Base-by-base conservation (phyloP, 352 stramenopile species). In the Pythium dissotocum region DNA sequence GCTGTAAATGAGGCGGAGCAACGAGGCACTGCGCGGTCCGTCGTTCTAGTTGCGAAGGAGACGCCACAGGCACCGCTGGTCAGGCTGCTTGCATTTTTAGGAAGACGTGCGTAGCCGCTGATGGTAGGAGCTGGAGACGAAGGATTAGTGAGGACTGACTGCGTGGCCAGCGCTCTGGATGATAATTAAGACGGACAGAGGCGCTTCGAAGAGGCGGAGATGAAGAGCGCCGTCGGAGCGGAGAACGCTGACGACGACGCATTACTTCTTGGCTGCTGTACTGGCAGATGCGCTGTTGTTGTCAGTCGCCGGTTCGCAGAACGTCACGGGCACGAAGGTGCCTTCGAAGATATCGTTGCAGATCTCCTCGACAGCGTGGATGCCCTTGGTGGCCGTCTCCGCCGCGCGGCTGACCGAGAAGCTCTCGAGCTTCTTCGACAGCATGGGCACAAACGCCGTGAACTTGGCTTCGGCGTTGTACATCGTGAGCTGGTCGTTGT, bases 331-430 rank as follows among this genome's bases (percentile, higher is more conserved):
- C 48, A 83, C 78, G 54, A 93, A 94, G 30, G 82, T 93, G 42
- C 87, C 87, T 58, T 95, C 76, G 59, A 94, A 95, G 71, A 95
- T 93, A 60, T 95, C 84, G 51, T 89, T 77, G 75, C 87, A 95
- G 70, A 95, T 90, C 33, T 75, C 71, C 63, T 95, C 87, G 56
- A 95, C 79, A 24, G 84, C 85, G 54, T 82, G 75, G 61, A 95
- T 92, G 61, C 87, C 87, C 70, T 91, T 92, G 32, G 84, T 78
- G 33, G 87, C 87, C 7, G 83, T 95, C 30, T 93, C 85, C 35
- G 83, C 82, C 57, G 85, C 87, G 44, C 83, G 79, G 30, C 69
- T 81, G 53, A 90, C 81, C 18, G 83, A 93, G 46, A 95, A 91
- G 57, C 75, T 88, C 76, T 95, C 87, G 16, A 95, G 74, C 54